These are phyloP conservation scores for Quercus wislizeni DNA, from an alignment of 306 rosid genomes.

Conservation along the genomic window DNA sequence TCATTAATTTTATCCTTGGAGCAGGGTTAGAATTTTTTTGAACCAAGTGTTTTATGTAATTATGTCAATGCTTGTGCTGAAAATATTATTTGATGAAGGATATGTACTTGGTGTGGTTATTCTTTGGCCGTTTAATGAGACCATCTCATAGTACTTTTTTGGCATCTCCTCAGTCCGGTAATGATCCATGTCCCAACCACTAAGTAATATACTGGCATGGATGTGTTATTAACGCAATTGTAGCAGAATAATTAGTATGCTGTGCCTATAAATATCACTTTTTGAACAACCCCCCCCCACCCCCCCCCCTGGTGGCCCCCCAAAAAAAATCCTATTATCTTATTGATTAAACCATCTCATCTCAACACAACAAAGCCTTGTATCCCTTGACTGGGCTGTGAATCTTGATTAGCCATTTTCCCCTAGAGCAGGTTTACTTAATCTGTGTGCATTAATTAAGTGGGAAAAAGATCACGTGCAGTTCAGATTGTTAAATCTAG, in stretches of 20 bases:
- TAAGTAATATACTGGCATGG: background rate
- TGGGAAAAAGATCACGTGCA: background rate
- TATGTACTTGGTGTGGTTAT: background rate
- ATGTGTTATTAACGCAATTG: background rate
- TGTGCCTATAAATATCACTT: background rate
- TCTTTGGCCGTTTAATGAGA: background rate
- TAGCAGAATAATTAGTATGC: background rate
- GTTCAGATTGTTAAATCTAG: background rate
- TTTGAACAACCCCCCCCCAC: no score
- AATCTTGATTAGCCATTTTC: background rate
- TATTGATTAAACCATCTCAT: no score
- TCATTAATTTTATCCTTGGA: conserved; percentile 1
- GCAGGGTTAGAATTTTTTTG: background rate
- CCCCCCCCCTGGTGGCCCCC: no score
- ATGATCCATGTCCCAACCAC: background rate
- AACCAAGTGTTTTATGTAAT: background rate
- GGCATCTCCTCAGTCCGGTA: background rate
- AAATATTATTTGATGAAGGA: background rate
- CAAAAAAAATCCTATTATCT: no score
- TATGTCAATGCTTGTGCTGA: conserved; percentile 3
- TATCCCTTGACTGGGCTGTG: no score
- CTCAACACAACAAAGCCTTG: no score
- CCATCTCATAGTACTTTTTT: background rate
- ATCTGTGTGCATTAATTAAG: background rate
- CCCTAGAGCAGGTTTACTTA: background rate